A percentile compares a stretch with the other conserved stretches of the same genome.
Conservation (phyloP, 192 early-diverging fungal genomes). For the Umbelopsis isabellina region DNA sequence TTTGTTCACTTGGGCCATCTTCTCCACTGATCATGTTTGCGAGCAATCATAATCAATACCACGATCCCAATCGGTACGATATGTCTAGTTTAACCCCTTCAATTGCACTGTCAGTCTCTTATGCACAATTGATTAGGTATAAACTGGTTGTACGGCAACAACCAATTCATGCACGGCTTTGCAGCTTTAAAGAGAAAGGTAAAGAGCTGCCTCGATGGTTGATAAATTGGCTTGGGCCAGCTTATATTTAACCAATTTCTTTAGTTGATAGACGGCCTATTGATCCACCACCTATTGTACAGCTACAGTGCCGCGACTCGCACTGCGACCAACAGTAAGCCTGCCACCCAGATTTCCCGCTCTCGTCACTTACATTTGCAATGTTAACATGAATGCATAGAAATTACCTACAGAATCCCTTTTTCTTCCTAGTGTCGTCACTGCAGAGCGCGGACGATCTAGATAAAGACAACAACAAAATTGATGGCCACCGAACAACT, state of each 20-base stretch:
- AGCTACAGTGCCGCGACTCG: constrained; percentile 24
- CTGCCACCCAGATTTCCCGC: no score
- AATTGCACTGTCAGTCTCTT: no score
- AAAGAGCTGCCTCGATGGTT: not conserved
- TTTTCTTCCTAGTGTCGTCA: constrained; percentile 33
- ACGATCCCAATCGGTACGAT: no score
- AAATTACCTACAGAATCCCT: constrained; percentile 40
- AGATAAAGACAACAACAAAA: constrained; percentile 14
- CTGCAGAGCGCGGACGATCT: not conserved
- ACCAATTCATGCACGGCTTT: constrained; percentile 12
- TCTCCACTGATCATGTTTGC: no score
- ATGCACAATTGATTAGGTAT: not conserved
- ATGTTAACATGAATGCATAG: constrained; percentile 5
- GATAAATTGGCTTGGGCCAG: not conserved
- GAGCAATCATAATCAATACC: no score
- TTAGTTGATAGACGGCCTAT: constrained; percentile 35
- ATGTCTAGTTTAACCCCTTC: no score
- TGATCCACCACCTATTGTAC: constrained; percentile 37
- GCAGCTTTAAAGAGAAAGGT: constrained; percentile 21
- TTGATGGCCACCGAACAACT: constrained; percentile 88
- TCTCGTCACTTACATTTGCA: no score
- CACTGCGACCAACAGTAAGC: not conserved
- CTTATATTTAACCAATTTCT: not conserved
- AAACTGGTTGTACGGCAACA: constrained; percentile 1
- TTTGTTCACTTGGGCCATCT: no score